Conservation (phyloP, 805 yeast genomes). For the Lachancea dasiensis region DNA sequence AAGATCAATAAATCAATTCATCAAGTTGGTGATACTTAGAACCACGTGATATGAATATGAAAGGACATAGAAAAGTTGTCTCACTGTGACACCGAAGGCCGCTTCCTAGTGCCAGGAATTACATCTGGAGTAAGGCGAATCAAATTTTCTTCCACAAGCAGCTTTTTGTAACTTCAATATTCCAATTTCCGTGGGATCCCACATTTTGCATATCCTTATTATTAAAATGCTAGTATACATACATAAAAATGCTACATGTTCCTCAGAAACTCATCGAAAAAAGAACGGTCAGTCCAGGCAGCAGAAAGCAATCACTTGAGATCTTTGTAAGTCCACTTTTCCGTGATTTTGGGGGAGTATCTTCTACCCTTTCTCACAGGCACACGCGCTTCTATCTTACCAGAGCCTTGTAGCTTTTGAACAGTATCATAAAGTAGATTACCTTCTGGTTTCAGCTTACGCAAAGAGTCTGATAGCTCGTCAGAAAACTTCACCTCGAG, state of each 20-base stretch:
- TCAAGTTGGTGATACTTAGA: no score
- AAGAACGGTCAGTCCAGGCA: no score
- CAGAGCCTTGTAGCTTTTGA: constrained; percentile 74
- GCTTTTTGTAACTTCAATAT: neutral
- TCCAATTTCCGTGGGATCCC: no score
- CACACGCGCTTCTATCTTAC: constrained; percentile 79
- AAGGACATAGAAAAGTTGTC: no score
- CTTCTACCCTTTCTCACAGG: constrained; percentile 56
- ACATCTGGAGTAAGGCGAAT: neutral
- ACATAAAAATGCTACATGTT: neutral
- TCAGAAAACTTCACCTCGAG: constrained; percentile 79
- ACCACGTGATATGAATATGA: neutral
- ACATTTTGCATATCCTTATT: neutral
- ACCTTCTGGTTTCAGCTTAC: constrained; percentile 87
- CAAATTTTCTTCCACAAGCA: no score
- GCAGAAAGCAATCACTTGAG: constrained; percentile 65
- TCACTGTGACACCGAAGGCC: no score
- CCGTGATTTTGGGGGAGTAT: constrained; percentile 70
- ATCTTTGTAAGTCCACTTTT: constrained; percentile 92
- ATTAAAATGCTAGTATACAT: neutral
- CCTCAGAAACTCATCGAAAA: no score
- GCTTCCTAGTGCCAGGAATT: neutral
- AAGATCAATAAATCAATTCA: no score
- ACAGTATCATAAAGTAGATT: constrained; percentile 76
- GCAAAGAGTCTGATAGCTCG: constrained; percentile 79